These are phyloP conservation scores for Ramaria sp. DNA, from an alignment of 768 basidiomycete genomes.

Conservation along the genomic window DNA sequence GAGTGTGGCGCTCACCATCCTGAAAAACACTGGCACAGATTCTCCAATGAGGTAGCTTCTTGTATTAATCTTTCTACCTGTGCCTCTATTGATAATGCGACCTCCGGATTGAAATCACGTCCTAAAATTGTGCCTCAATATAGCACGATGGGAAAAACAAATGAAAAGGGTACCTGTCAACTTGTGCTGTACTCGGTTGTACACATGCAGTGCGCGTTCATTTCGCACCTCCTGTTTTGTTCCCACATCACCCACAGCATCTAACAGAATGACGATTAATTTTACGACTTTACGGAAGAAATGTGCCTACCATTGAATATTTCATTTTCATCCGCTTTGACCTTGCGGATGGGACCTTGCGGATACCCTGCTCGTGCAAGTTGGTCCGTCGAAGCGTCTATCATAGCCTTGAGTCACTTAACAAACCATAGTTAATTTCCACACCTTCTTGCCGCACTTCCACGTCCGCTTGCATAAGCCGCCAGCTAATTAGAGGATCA, in stretches of 20 bases:
- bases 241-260: conserved; percentile 38
- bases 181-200: conserved; percentile 92
- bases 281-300: neutral
- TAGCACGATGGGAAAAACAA: neutral
- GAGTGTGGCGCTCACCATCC: conserved; percentile 53
- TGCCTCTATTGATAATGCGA: conserved; percentile 54
- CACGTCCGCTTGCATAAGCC: conserved; percentile 77
- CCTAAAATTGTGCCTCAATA: conserved; percentile 32
- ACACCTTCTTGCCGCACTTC: conserved; percentile 62
- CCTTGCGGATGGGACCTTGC: conserved; percentile 69
- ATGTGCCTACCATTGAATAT: conserved; percentile 69
- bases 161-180: conserved; percentile 52
- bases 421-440: conserved; percentile 9
- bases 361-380: conserved; percentile 60
- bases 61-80: conserved; percentile 92
- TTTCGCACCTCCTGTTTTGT: conserved; percentile 82
- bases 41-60: conserved; percentile 89
- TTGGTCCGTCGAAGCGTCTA: conserved; percentile 46
- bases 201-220: conserved; percentile 80
- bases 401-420: conserved; percentile 12
- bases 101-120: conserved; percentile 85
- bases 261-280: conserved; percentile 16
- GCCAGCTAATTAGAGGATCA: conserved; percentile 96
- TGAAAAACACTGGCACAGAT: conserved; percentile 93
- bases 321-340: conserved; percentile 87